These are phyloP conservation scores for Suillus spraguei DNA, from an alignment of 768 basidiomycete species.

Conservation along the genomic window DNA sequence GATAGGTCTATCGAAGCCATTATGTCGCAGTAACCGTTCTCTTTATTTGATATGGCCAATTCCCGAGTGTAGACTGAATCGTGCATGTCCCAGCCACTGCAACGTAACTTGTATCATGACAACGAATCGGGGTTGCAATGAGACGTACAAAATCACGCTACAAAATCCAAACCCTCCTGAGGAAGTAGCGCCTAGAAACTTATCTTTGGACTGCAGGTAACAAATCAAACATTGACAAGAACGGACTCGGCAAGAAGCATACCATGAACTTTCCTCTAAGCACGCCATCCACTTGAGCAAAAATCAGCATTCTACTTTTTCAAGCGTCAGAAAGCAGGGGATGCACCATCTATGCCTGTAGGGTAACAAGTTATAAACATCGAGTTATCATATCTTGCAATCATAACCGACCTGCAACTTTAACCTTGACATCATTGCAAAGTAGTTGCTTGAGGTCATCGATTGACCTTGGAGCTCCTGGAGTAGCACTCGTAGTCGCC, in stretches of 20 bases:
- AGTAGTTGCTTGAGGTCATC: constrained; percentile 61
- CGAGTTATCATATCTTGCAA: background rate
- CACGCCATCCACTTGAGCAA: constrained; percentile 80
- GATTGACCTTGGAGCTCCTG: constrained; percentile 50
- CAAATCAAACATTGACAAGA: constrained; percentile 13
- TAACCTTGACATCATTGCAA: constrained; percentile 75
- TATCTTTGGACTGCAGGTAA: constrained; percentile 75
- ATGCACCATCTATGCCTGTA: constrained; percentile 69
- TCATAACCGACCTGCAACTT: constrained; percentile 78
- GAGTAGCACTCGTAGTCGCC: constrained; percentile 28
- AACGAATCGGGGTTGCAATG: constrained; percentile 1
- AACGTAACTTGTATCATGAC: constrained; percentile 5
- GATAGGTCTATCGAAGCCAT: constrained; percentile 85
- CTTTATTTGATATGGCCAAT: constrained; percentile 86
- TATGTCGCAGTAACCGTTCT: constrained; percentile 92
- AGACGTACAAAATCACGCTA: constrained; percentile 85
- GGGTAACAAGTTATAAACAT: constrained; percentile 3
- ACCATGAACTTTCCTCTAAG: constrained; percentile 96
- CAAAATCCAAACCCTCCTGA: constrained; percentile 92
- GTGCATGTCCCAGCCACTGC: constrained; percentile 90
- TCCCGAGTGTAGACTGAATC: constrained; percentile 85
- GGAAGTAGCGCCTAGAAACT: constrained; percentile 82
- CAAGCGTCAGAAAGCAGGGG: constrained; percentile 10
- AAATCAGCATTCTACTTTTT: constrained; percentile 13
- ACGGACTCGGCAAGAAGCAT: constrained; percentile 15